These are phyloP conservation scores for Avicennia marina DNA, from an alignment of 257 asterid species.

Conservation along the genomic window DNA sequence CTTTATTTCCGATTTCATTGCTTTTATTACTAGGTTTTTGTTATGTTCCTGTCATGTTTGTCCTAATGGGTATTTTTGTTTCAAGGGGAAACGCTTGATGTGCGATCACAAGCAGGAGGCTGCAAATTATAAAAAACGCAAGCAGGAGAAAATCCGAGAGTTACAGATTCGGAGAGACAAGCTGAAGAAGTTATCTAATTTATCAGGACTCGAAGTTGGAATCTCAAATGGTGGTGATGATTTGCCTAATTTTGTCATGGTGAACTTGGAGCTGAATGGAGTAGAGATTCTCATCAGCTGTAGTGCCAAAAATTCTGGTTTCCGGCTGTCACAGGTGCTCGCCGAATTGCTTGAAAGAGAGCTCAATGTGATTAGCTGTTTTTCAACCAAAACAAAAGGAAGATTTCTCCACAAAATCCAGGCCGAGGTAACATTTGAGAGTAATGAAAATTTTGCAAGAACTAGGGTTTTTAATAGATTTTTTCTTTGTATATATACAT, in stretches of 20 bases:
- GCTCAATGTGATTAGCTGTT: slow-evolving; percentile 34
- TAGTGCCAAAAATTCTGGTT: not conserved
- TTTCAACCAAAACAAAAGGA: slow-evolving; percentile 32
- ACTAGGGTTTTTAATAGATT: too few species aligned
- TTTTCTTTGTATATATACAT: too few species aligned
- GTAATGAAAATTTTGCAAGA: too few species aligned
- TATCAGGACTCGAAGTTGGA: too few species aligned
- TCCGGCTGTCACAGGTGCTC: slow-evolving; percentile 37
- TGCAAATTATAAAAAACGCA: slow-evolving; percentile 32
- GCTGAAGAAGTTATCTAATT: slow-evolving; percentile 8
- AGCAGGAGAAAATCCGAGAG: slow-evolving; percentile 25
- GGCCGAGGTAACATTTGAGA: slow-evolving; percentile 46
- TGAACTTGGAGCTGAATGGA: slow-evolving; percentile 26
- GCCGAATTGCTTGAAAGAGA: slow-evolving; percentile 23
- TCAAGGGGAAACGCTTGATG: slow-evolving; percentile 44
- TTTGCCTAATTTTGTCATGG: slow-evolving; percentile 16
- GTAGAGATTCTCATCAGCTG: slow-evolving; percentile 43
- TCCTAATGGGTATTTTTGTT: not conserved
- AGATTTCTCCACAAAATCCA: slow-evolving; percentile 33
- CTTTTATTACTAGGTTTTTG: too few species aligned
- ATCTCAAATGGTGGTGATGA: not conserved
- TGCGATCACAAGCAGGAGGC: slow-evolving; percentile 57
- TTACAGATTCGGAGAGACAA: slow-evolving; percentile 26
- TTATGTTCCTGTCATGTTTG: too few species aligned
- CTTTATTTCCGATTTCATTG: too few species aligned